phyloP scores from a whole-genome alignment of 495 filamentous ascomycete genomes.

The Neurospora sp. region DNA sequence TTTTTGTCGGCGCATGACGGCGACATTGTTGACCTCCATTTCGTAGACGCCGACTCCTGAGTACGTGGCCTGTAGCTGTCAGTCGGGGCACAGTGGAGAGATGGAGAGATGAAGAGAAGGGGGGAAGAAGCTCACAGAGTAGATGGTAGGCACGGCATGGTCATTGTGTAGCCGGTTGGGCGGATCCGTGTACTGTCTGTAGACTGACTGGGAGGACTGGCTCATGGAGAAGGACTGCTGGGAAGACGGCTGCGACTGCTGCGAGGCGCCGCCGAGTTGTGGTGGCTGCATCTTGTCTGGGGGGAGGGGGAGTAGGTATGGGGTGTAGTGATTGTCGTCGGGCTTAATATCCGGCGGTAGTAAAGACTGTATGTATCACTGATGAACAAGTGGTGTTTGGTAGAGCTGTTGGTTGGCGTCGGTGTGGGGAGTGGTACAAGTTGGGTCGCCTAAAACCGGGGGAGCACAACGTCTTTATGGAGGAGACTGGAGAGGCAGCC shows the following conservation, averaged over 20 bases:
- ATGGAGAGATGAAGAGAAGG: not conserved
- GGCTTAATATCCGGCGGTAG: not conserved
- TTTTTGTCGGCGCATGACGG: slow-evolving; percentile 85
- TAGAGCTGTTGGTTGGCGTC: not conserved
- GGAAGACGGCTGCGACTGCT: slow-evolving; percentile 36
- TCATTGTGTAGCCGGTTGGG: slow-evolving; percentile 41
- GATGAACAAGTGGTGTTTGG: not conserved
- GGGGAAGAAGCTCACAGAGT: slow-evolving; percentile 47
- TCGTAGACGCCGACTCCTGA: slow-evolving; percentile 93
- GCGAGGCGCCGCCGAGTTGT: slow-evolving; percentile 10
- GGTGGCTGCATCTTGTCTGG: slow-evolving; percentile 15
- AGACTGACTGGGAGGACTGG: slow-evolving; percentile 29
- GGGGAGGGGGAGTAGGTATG: not conserved
- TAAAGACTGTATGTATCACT: not conserved
- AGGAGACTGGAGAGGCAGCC: not conserved
- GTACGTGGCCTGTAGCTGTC: slow-evolving; percentile 64
- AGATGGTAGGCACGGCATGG: slow-evolving; percentile 56
- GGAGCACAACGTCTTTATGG: not conserved
- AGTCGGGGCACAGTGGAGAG: not conserved
- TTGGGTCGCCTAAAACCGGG: not conserved
- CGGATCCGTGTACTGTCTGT: slow-evolving; percentile 33
- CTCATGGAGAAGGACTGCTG: slow-evolving; percentile 43
- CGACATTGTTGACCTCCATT: slow-evolving; percentile 86
- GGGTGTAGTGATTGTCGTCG: slow-evolving; percentile 8
- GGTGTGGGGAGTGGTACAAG: not conserved